Percentiles rank a stretch among this genome's conserved stretches.
phyloP scores from a whole-genome alignment of 495 filamentous ascomycete species.

The Clohesyomyces aquaticus region DNA sequence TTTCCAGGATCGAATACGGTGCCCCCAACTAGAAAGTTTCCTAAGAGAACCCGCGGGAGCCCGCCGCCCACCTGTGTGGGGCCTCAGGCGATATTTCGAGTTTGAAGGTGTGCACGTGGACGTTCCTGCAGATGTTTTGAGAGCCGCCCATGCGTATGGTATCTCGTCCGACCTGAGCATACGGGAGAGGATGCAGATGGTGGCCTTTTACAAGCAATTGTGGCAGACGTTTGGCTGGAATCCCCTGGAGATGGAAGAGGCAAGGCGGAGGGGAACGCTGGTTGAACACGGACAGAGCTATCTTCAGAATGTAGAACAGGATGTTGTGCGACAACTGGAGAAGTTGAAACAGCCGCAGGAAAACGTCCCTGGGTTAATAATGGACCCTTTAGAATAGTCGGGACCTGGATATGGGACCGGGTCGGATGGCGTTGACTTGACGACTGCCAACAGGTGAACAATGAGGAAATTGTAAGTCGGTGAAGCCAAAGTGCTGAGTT shows the following conservation, averaged over 20 bases:
- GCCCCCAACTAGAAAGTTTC: background rate
- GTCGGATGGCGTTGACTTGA: background rate
- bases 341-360: background rate
- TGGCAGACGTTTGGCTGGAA: background rate
- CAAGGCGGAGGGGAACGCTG: background rate
- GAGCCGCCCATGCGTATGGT: constrained; percentile 2
- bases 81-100: constrained; percentile 5
- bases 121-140: background rate
- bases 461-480: constrained; percentile 1
- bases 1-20: constrained; percentile 2
- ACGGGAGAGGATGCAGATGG: constrained; percentile 9
- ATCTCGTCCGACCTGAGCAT: constrained; percentile 1
- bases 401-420: constrained; percentile 2
- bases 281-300: constrained; percentile 5
- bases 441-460: background rate
- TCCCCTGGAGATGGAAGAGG: constrained; percentile 6
- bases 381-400: constrained; percentile 2
- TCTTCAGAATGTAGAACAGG: constrained; percentile 3
- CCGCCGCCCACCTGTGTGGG: background rate
- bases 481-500: background rate
- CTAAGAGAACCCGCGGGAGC: background rate
- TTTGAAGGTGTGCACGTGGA: constrained; percentile 1
- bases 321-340: constrained; percentile 2
- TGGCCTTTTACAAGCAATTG: constrained; percentile 4
- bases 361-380: constrained; percentile 3